Evolutionary conservation across 176 grass and related monocot species (phyloP).

Genomic region (Sorghum bicolor): Sorghum_bicolor_NCBIv3 NC_012878.2:46504501-46505000

Average conservation of each 20-base stretch:
- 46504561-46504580: constrained; percentile 96
- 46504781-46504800: background rate
- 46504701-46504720: constrained; percentile 14
- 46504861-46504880: constrained; percentile 5
- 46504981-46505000: constrained; percentile 72
- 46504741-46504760: background rate
- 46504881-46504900: constrained; percentile 13
- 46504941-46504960: background rate
- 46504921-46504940: background rate
- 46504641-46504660: constrained; percentile 16
- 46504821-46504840: constrained; percentile 12
- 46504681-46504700: background rate
- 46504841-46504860: background rate
- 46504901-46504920: constrained; percentile 1
- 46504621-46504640: constrained; percentile 80
- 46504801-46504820: background rate
- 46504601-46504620: constrained; percentile 88
- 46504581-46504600: constrained; percentile 85
- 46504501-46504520: constrained; percentile 20
- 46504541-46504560: constrained; percentile 66
- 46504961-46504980: constrained; percentile 5
- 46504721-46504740: background rate
- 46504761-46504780: background rate
- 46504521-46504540: constrained; percentile 8
- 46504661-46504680: constrained; percentile 16